Evolutionary conservation across 108 stramenopile species (phyloP).

Genomic region (Mayamaea pseudoterrestris): DNA sequence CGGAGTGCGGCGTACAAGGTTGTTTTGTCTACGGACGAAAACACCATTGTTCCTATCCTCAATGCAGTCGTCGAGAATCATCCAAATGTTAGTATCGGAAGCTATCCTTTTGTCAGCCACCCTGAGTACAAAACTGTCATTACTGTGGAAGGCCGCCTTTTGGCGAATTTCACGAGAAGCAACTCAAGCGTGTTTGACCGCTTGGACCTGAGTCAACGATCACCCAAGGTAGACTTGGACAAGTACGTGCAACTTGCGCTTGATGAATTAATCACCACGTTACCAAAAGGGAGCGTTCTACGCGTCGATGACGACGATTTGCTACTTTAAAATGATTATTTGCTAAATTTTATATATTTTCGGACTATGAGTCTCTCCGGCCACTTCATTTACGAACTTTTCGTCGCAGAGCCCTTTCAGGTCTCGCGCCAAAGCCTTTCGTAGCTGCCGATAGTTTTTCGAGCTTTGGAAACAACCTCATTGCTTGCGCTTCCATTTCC

Average conservation of each 20-base stretch:
- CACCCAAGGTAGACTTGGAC: conserved; percentile 42
- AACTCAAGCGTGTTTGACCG: conserved; percentile 17
- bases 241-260: conserved; percentile 48
- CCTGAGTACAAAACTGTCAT: conserved; percentile 72
- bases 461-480: not conserved
- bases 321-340: no score
- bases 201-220: conserved; percentile 7
- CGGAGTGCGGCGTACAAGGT: conserved; percentile 51
- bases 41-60: conserved; percentile 49
- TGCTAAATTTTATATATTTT: no score
- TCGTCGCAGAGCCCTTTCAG: no score
- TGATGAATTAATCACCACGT: conserved; percentile 50
- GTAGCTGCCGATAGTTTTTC: not conserved
- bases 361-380: no score
- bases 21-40: conserved; percentile 53
- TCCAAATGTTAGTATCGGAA: conserved; percentile 63
- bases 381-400: no score
- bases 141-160: conserved; percentile 50
- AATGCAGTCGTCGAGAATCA: conserved; percentile 56
- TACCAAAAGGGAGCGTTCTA: conserved; percentile 65
- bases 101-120: conserved; percentile 72
- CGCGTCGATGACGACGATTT: conserved; percentile 56
- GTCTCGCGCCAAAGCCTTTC: no score
- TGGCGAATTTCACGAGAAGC: conserved; percentile 7
- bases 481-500: conserved; percentile 26